Base-by-base conservation (phyloP, 345 rosid genomes). In the Salix brachista region DNA sequence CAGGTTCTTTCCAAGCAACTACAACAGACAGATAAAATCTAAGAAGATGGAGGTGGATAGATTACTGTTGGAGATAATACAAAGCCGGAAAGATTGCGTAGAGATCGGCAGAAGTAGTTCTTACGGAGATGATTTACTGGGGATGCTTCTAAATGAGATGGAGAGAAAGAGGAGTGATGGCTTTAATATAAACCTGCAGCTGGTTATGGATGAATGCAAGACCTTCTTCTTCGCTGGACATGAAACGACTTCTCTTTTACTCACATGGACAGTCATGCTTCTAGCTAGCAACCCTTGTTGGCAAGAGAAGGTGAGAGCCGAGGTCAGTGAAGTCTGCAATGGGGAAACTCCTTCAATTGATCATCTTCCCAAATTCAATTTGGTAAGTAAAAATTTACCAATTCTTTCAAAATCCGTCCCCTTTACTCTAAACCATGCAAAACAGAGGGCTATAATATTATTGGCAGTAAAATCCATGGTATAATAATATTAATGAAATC, bases 191-290 rank as follows among this genome's bases (percentile, higher is more conserved):
- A 87, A 88, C 74, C 75, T 89, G n/a, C 99, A 93, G 77, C 52
- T 93, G 84, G 89, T 96, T 48, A 93, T 96, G 99, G 99, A 96
- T 69, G 97, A 93, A 69, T 92, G 97, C 88, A 96, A 96, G 66
- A 96, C 99, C 37, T 93, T 96, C 86, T 93, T 93, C 86, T 96
- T 96, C 69, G 95, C 97, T 6, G 99, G 99, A 46, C 98, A 96
- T 71, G 99, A 96, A 82, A 93, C 99, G 16, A 92, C 98, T 4
- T 87, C 99, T 32, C 87, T 92, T 37, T 83, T 93, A 58, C 94
- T 96, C 62, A 96, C 99, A 2, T 96, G 99, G 99, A 91, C 98
- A 5, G 80, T 87, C 69, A 93, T 96, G 98, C 90, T 96, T 19
- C 88, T 96, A 0, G 97, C 97, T 26, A 87, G 86, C 80, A 89